These are phyloP conservation scores for Pichia sp. DNA, from an alignment of 1,139 yeast genomes.

Conservation along the genomic window DNA sequence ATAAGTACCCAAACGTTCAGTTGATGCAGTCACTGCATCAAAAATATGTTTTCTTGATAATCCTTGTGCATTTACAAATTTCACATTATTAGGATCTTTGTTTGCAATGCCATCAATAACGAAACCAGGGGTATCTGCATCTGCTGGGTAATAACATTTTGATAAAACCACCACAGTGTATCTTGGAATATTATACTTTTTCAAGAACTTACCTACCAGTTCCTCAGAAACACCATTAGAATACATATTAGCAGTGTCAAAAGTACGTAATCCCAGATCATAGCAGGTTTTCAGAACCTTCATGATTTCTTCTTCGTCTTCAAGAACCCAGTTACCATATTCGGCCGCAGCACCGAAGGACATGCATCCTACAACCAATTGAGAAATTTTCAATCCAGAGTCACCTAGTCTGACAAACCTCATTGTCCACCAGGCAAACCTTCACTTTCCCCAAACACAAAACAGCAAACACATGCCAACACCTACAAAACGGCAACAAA, in stretches of 20 bases:
- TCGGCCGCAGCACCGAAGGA: slow-evolving; percentile 38
- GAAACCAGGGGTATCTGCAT: slow-evolving; percentile 18
- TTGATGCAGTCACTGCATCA: slow-evolving; percentile 43
- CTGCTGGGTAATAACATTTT: slow-evolving; percentile 34
- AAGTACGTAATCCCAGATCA: slow-evolving; percentile 47
- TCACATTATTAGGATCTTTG: slow-evolving; percentile 14
- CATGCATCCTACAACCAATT: slow-evolving; percentile 52
- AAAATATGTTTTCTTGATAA: slow-evolving; percentile 49
- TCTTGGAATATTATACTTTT: slow-evolving; percentile 38
- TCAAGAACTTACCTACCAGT: slow-evolving; percentile 39
- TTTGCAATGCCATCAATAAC: slow-evolving; percentile 13
- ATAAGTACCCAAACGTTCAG: slow-evolving; percentile 45
- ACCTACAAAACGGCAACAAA: no score
- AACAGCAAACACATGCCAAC: no score
- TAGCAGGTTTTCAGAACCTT: slow-evolving; percentile 45
- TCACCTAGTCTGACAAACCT: slow-evolving; percentile 1
- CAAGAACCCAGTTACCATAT: slow-evolving; percentile 45
- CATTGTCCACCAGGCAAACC: no score
- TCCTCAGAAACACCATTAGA: slow-evolving; percentile 41
- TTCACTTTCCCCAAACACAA: no score
- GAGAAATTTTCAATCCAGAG: slow-evolving; percentile 46
- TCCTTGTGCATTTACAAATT: slow-evolving; percentile 36
- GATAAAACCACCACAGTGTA: slow-evolving; percentile 43
- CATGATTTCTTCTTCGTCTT: slow-evolving; percentile 36
- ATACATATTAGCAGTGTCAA: slow-evolving; percentile 47